Evolutionary conservation across 2,329 filamentous ascomycete species (phyloP), one percentile per base, ranked within the genome.

Genomic region (Aspergillus neotritici): DNA sequence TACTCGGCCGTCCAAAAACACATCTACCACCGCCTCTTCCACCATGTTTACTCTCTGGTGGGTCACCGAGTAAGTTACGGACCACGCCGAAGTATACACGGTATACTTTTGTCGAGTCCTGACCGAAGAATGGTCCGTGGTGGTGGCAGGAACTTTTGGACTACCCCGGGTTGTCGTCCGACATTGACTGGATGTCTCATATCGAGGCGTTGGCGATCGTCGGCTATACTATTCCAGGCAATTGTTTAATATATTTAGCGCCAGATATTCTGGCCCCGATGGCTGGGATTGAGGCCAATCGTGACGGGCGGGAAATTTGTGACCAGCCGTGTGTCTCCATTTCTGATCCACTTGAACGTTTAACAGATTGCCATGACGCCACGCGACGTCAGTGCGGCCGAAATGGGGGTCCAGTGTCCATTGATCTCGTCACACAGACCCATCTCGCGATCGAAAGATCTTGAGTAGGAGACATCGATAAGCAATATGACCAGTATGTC

Each of bases 331-430:
- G 31, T 33, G 36, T 41, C 40, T 44, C 42, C 42, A 40, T 40
- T 28, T 33, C 3, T 35, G 40, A 32, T 15, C 44, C 44, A 46
- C 44, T 46, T 30, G 16, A 21, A 30, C 15, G 40, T 31, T 33
- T 29, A 14, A 9, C 16, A 30, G 38, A 6, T 14, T 15, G 21
- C 21, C 25, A 56, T 57, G 55, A 58, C 55, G 55, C 47, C 49
- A 55, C 39, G 38, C 42, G 21, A 50, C 47, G 42, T 51, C 49
- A 50, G 43, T 31, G 17, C 28, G 7, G 16, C 17, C 17, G 34
- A 43, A 12, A 37, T 17, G 37, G 25, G 25, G 13, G 10, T 11
- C 13, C n/a, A 15, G 13, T 15, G 37, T 16, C 13, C 13, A 11
- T 32, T 7, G 3, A 25, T 14, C 29, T 38, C 12, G 14, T 25